These are phyloP conservation scores for Beta macrorhiza DNA, from an alignment of 179 eudicot species.

Conservation along the genomic window DNA sequence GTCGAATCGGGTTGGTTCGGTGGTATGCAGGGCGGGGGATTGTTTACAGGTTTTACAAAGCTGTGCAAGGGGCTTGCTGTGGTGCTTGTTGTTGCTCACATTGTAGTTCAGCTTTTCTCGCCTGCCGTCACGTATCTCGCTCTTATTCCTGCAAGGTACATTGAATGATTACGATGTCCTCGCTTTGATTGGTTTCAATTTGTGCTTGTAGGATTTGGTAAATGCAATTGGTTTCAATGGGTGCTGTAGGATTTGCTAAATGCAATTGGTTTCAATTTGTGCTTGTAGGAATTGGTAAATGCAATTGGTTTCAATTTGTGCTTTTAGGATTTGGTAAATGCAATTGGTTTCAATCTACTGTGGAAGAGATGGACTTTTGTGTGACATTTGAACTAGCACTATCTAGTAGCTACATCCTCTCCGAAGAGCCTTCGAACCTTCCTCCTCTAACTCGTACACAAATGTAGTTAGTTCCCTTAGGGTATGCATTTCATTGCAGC, in stretches of 20 bases:
- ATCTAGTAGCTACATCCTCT: too few species aligned
- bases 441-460: too few species aligned
- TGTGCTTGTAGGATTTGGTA: background rate
- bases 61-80: slow-evolving; percentile 89
- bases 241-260: too few species aligned
- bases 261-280: background rate
- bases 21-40: slow-evolving; percentile 38
- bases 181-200: background rate
- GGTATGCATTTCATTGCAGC: too few species aligned
- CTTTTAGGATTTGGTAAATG: too few species aligned
- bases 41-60: slow-evolving; percentile 63
- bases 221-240: background rate
- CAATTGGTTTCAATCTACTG: too few species aligned
- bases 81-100: slow-evolving; percentile 72
- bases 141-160: slow-evolving; percentile 88
- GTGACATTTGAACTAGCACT: too few species aligned
- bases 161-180: background rate
- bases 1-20: background rate
- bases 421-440: too few species aligned
- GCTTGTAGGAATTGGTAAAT: background rate
- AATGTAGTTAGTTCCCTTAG: too few species aligned
- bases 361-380: too few species aligned
- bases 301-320: background rate
- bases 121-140: slow-evolving; percentile 71
- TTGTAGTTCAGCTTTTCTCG: slow-evolving; percentile 72